phyloP scores from a whole-genome alignment of 805 yeast species.

The Jamesozyma lodderae region DNA sequence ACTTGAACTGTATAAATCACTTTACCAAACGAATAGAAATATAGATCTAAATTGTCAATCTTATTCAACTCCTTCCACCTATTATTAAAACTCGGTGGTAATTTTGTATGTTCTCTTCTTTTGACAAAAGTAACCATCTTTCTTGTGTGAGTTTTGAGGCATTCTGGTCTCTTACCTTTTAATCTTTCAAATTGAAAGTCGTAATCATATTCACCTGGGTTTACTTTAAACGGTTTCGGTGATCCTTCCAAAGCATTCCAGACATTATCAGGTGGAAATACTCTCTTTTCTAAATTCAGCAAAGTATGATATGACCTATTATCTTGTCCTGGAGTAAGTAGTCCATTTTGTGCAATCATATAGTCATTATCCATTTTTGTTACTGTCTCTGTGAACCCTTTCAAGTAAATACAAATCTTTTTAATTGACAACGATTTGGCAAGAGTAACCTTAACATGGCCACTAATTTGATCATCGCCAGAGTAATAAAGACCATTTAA shows the following conservation, averaged over 20 bases:
- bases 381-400: slow-evolving; percentile 23
- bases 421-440: slow-evolving; percentile 23
- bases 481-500: slow-evolving; percentile 25
- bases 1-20: slow-evolving; percentile 23
- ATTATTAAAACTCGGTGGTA: slow-evolving; percentile 28
- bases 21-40: slow-evolving; percentile 24
- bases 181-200: slow-evolving; percentile 20
- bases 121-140: slow-evolving; percentile 17
- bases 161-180: slow-evolving; percentile 20
- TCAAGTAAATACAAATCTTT: slow-evolving; percentile 46
- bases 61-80: slow-evolving; percentile 19
- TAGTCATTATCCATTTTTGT: slow-evolving; percentile 19
- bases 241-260: slow-evolving; percentile 25
- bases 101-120: slow-evolving; percentile 11
- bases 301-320: slow-evolving; percentile 21
- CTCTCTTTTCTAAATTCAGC: slow-evolving; percentile 14
- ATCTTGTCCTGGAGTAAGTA: slow-evolving; percentile 24
- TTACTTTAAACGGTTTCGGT: slow-evolving; percentile 24
- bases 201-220: slow-evolving; percentile 23
- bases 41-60: slow-evolving; percentile 19
- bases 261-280: slow-evolving; percentile 29
- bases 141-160: slow-evolving; percentile 19
- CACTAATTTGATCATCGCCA: slow-evolving; percentile 23
- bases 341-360: slow-evolving; percentile 17
- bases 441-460: slow-evolving; percentile 17